phyloP scores from a whole-genome alignment of 495 filamentous ascomycete species.

The Aspergillus sclerotiicarbonarius region DNA sequence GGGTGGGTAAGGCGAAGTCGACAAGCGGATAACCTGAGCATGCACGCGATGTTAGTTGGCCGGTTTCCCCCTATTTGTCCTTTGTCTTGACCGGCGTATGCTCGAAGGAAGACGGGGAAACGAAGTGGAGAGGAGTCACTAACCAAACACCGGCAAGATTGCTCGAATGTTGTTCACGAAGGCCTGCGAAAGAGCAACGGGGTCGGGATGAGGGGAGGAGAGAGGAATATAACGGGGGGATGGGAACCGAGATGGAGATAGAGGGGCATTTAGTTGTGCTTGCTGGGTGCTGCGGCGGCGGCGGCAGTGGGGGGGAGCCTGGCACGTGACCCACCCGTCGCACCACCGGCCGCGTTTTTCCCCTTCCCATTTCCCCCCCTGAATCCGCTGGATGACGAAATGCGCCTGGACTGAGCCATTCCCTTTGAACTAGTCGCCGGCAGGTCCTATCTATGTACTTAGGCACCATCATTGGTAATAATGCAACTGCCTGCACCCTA shows the following conservation, averaged over 20 bases:
- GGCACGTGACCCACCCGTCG: slow-evolving; percentile 36
- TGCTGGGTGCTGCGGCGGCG: slow-evolving; percentile 36
- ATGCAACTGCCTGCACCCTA: background rate
- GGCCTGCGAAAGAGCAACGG: slow-evolving; percentile 2
- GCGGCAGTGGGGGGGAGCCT: slow-evolving; percentile 33
- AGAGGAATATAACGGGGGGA: slow-evolving; percentile 10
- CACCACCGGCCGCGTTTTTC: slow-evolving; percentile 18
- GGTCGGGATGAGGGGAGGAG: slow-evolving; percentile 7
- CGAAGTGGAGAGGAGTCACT: slow-evolving; percentile 3
- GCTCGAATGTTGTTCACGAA: slow-evolving; percentile 1
- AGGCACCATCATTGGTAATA: background rate
- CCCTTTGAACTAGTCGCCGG: background rate
- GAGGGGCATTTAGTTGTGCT: slow-evolving; percentile 38
- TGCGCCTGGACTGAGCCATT: no score
- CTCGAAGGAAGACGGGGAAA: background rate
- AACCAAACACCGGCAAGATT: slow-evolving; percentile 10
- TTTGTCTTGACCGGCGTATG: background rate
- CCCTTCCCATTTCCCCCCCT: slow-evolving; percentile 13
- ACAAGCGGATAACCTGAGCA: slow-evolving; percentile 28
- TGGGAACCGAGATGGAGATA: slow-evolving; percentile 30
- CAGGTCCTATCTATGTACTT: background rate
- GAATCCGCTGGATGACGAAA: slow-evolving; percentile 12
- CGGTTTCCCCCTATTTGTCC: slow-evolving; percentile 15
- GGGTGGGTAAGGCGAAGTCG: slow-evolving; percentile 20
- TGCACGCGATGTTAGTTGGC: slow-evolving; percentile 32